Evolutionary conservation across 73 alveolate genomes (phyloP), one percentile per base, ranked within the genome.

Genomic region (Paramecium octaurelia): DNA sequence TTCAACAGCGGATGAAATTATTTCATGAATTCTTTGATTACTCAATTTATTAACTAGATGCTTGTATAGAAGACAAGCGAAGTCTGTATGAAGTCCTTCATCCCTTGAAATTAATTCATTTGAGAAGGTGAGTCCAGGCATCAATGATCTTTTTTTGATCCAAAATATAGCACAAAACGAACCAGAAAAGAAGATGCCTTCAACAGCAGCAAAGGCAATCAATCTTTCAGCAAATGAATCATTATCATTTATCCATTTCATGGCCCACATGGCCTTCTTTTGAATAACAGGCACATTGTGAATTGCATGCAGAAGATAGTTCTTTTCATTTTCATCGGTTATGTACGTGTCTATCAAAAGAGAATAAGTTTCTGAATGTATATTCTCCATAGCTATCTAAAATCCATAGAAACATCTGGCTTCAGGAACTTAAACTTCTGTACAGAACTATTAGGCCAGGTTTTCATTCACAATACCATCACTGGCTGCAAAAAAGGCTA

Each of bases 51-150:
- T 97, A 64, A 50, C 95, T 42, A 98, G 46, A 92, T 94, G 92
- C 58, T 95, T 86, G 96, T 98, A 98, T 88, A 98, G 93, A 76
- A 97, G 95, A 92, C 99, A 98, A 48, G 99, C 99, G 85, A 98
- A 98, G 86, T 98, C 99, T 29, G 99, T 97, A 93, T 98, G 99
- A 43, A 98, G 95, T n/a, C 99, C 99, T 80, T 97, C 99, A 73
- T 97, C 99, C 88, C 99, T 93, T 11, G 96, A 86, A 68, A 96
- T 96, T 57, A 97, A 92, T 92, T 96, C 99, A 86, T 97, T 98
- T 64, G 99, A 95, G 95, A 97, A 98, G 12, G 99, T 97, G 58
- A 98, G 98, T 58, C 99, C 99, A 4, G 99, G 99, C 99, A 98
- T 97, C 83, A 95, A 88, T n/a, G 97, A 95, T 35, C 99, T 92